Percentiles rank a stretch among this genome's conserved stretches.
Evolutionary conservation across 192 early-diverging fungal genomes (phyloP).

Genomic region (Backusella morwellensis): DNA sequence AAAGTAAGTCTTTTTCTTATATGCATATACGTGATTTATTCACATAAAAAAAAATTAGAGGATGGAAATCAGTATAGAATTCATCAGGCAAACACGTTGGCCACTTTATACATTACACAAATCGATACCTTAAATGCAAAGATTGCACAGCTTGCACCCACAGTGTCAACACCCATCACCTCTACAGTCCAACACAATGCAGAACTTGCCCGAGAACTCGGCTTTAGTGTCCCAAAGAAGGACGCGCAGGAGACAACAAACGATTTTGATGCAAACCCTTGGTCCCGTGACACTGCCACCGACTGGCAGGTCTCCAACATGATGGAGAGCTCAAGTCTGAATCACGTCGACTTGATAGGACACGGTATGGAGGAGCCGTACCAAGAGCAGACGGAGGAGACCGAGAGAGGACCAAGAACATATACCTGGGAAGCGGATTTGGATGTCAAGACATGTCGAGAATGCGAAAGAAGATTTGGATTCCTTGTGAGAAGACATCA

Average conservation of each 20-base stretch:
- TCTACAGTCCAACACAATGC: slow-evolving; percentile 26
- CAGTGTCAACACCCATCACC: slow-evolving; percentile 35
- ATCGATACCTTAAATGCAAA: slow-evolving; percentile 47
- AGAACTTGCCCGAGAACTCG: slow-evolving; percentile 36
- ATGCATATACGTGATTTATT: background rate
- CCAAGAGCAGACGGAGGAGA: background rate
- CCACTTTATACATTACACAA: slow-evolving; percentile 40
- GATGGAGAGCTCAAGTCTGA: background rate
- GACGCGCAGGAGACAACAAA: background rate
- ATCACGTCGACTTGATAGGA: slow-evolving; percentile 1
- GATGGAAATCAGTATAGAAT: slow-evolving; percentile 54
- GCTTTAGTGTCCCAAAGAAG: slow-evolving; percentile 30
- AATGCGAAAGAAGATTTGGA: slow-evolving; percentile 69
- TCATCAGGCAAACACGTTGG: slow-evolving; percentile 43
- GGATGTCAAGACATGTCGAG: slow-evolving; percentile 63
- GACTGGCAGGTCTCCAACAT: background rate
- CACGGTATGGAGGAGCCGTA: background rate
- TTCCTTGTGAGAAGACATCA: slow-evolving; percentile 85
- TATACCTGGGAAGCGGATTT: slow-evolving; percentile 87
- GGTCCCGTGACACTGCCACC: slow-evolving; percentile 22
- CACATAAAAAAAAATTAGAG: slow-evolving; percentile 31
- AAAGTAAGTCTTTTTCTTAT: slow-evolving; percentile 41
- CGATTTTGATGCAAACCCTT: slow-evolving; percentile 32
- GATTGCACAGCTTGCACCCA: slow-evolving; percentile 17
- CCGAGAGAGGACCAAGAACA: background rate